Percentiles rank a stretch among this genome's conserved stretches.
phyloP scores from a whole-genome alignment of 257 asterid species.

The Fraxinus anomala region DNA sequence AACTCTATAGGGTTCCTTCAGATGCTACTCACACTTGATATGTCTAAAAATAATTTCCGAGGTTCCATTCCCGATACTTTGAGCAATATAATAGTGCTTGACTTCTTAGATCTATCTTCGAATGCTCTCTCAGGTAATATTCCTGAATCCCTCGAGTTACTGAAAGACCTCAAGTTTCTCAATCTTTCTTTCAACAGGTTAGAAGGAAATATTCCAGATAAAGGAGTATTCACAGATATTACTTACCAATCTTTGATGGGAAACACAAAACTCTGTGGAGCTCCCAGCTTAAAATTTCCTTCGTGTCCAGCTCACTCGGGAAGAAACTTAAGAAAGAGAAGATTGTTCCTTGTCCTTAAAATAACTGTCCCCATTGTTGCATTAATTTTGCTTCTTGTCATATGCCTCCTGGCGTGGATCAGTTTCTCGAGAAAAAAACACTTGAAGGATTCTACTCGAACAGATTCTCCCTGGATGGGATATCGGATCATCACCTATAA shows the following conservation, averaged over 20 bases:
- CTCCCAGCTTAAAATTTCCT: constrained; percentile 24
- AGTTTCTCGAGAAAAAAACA: constrained; percentile 19
- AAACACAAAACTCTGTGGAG: constrained; percentile 38
- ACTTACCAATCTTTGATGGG: constrained; percentile 35
- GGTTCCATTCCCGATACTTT: constrained; percentile 37
- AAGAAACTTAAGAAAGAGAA: constrained; percentile 2
- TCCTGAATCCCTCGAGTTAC: constrained; percentile 40
- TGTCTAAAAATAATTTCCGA: constrained; percentile 38
- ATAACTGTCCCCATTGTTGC: constrained; percentile 31
- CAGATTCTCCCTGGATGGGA: constrained; percentile 11
- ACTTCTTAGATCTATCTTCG: constrained; percentile 36
- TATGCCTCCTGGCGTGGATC: constrained; percentile 27
- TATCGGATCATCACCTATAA: constrained; percentile 27
- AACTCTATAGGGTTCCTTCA: constrained; percentile 33
- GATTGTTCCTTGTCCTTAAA: constrained; percentile 26
- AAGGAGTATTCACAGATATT: constrained; percentile 36
- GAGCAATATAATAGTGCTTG: constrained; percentile 36
- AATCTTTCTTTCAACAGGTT: constrained; percentile 43
- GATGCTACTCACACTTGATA: constrained; percentile 28
- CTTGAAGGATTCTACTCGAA: constrained; percentile 3
- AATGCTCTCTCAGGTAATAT: constrained; percentile 37
- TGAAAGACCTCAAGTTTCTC: constrained; percentile 36
- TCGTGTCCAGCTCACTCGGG: constrained; percentile 24
- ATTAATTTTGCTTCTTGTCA: constrained; percentile 8
- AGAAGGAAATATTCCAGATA: constrained; percentile 38